Evolutionary conservation across 345 rosid genomes (phyloP).

Genomic region (Trapa bicornis): DNA sequence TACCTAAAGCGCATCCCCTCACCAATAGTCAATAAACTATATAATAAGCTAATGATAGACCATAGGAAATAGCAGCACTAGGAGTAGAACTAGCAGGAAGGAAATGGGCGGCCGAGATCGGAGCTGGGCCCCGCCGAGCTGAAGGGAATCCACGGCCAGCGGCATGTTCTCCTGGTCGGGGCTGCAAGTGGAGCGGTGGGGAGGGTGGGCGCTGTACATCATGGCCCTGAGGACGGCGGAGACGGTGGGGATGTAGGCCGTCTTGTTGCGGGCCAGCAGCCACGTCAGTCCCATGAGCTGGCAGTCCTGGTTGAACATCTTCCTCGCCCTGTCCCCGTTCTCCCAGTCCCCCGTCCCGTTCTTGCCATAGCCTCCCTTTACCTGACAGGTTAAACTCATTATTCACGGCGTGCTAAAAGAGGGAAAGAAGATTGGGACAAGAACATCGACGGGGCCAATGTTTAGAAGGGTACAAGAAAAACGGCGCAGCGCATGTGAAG

Average conservation of each 20-base stretch:
- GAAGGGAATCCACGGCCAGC: conserved; percentile 91
- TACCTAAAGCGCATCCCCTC: background rate
- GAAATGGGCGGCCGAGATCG: conserved; percentile 18
- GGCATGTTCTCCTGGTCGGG: conserved; percentile 99
- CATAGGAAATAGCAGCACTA: conserved; percentile 18
- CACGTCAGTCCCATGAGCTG: conserved; percentile 98
- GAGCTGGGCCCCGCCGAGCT: conserved; percentile 43
- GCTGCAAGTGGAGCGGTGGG: conserved; percentile 69
- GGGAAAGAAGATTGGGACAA: background rate
- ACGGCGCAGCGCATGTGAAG: conserved; percentile 17
- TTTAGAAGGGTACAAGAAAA: background rate
- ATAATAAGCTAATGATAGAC: conserved; percentile 7
- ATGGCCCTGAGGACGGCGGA: conserved; percentile 90
- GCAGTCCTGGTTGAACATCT: conserved; percentile 88
- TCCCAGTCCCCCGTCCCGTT: conserved; percentile 21
- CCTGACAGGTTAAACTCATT: conserved; percentile 20
- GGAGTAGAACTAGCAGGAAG: conserved; percentile 22
- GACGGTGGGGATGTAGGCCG: conserved; percentile 91
- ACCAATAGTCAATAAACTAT: background rate
- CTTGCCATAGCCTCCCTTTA: conserved; percentile 46
- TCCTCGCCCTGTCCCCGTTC: conserved; percentile 45
- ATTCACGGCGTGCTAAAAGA: background rate
- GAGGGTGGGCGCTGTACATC: conserved; percentile 80
- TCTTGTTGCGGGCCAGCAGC: conserved; percentile 92
- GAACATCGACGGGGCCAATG: background rate